phyloP scores from a whole-genome alignment of 169 alveolate species.

The Ichthyophthirius multifiliis region DNA sequence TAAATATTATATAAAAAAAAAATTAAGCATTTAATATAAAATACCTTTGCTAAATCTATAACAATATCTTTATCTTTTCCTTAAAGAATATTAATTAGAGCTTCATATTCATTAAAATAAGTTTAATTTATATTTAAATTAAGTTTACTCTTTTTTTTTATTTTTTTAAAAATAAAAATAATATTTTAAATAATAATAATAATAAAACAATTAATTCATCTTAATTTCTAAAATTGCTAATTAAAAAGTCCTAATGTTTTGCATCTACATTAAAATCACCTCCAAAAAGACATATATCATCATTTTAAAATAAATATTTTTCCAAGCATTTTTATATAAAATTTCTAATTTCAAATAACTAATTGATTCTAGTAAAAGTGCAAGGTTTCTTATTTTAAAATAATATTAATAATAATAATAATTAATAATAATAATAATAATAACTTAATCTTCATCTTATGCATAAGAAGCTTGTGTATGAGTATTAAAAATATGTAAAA shows the following conservation, averaged over 20 bases:
- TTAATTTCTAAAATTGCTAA: background rate
- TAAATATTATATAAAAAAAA: background rate
- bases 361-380: conserved; percentile 19
- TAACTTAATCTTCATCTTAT: conserved; percentile 24
- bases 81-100: background rate
- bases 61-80: background rate
- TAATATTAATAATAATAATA: background rate
- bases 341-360: conserved; percentile 17
- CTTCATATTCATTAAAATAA: conserved; percentile 24
- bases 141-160: background rate
- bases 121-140: background rate
- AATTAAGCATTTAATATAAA: background rate
- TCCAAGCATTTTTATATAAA: conserved; percentile 10
- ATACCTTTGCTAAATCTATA: background rate
- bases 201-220: background rate
- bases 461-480: conserved; percentile 54
- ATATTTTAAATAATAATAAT: background rate
- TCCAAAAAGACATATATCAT: conserved; percentile 35
- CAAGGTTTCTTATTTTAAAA: conserved; percentile 20
- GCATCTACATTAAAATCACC: conserved; percentile 67
- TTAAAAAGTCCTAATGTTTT: background rate
- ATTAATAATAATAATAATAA: background rate
- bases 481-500: conserved; percentile 47
- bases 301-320: conserved; percentile 12
- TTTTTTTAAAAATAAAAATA: background rate